phyloP scores from a whole-genome alignment of 257 asterid species.

The Dorcoceras hygrometricum region DNA sequence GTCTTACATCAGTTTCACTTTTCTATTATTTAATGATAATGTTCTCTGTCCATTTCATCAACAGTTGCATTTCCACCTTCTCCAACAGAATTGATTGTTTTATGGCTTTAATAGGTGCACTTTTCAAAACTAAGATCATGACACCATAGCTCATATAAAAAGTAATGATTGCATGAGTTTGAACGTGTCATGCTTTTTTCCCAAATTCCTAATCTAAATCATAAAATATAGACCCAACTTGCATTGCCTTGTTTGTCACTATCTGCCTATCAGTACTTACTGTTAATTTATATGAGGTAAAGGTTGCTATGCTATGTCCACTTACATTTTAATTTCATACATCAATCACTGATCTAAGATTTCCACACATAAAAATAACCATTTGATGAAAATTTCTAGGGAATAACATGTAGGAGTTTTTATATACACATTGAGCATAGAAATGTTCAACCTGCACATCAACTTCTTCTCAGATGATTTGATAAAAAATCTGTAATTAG shows the following conservation, averaged over 20 bases:
- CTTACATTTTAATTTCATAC: not conserved
- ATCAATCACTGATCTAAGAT: constrained; percentile 13
- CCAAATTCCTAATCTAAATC: not conserved
- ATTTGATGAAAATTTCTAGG: constrained; percentile 1
- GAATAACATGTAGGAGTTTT: not conserved
- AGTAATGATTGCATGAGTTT: not conserved
- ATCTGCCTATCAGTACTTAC: constrained; percentile 1
- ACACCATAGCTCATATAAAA: not conserved
- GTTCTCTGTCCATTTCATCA: not conserved
- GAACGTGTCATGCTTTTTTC: not conserved
- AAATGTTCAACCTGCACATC: not conserved
- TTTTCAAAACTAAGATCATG: not conserved
- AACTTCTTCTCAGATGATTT: not conserved
- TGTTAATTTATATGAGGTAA: constrained; percentile 8
- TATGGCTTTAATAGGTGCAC: not conserved
- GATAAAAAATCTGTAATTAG: too few species aligned
- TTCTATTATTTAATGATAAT: not conserved
- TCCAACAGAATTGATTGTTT: not conserved
- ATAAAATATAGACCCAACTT: not conserved
- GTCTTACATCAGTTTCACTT: not conserved
- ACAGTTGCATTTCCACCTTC: not conserved
- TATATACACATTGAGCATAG: not conserved
- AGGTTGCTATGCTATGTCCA: constrained; percentile 2
- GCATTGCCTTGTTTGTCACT: not conserved
- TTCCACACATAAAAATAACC: constrained; percentile 18